Base-by-base conservation (phyloP, 176 grass and related monocot species). In the Melocanna baccifera region DNA sequence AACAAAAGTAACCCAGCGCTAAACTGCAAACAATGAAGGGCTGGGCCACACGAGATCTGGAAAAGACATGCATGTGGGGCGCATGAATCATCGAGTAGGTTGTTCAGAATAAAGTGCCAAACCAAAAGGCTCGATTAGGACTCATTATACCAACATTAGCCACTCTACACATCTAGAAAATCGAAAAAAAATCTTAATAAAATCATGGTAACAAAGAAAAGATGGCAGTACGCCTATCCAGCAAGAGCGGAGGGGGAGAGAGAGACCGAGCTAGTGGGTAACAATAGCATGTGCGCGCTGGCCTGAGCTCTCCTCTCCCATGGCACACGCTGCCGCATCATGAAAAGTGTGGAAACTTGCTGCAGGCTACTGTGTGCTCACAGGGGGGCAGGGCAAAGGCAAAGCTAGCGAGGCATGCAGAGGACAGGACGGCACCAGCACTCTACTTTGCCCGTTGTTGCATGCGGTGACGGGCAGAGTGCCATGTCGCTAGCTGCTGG, bases 401-500 rank as follows among this genome's bases (percentile, higher is more conserved):
- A 16, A 70, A 62, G 80, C 52, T n/a, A 26, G 61, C 50, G 69
- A 18, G 26, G 43, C 28, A 43, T 20, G 39, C 29, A 52, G 45
- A 13, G 74, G 39, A 15, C 46, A 67, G 84, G 67, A 75, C 62
- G 52, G 42, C 32, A 83, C 53, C 76, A 32, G 22, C n/a, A 13
- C 14, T 37, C 3, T 9, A 0, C 61, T 77, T 77, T 85, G 34
- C 28, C 62, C 73, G 73, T 42, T 39, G 73, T 42, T 39, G 76
- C 85, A 45, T 69, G 86, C 72, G 5, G 72, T 83, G 79, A 64
- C 63, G 63, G 86, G 86, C 86, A 76, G 73, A 67, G 79, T 59
- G 73, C 73, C 73, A 79, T 83, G 88, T 87, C 80, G 80, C 59
- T 78, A 41, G 88, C 74, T 83, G 80, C 87, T 90, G 88, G 88